These are phyloP conservation scores for Bolboschoenoplectus hybrid DNA, from an alignment of 202 grass and related monocot genomes.

Conservation along the genomic window DNA sequence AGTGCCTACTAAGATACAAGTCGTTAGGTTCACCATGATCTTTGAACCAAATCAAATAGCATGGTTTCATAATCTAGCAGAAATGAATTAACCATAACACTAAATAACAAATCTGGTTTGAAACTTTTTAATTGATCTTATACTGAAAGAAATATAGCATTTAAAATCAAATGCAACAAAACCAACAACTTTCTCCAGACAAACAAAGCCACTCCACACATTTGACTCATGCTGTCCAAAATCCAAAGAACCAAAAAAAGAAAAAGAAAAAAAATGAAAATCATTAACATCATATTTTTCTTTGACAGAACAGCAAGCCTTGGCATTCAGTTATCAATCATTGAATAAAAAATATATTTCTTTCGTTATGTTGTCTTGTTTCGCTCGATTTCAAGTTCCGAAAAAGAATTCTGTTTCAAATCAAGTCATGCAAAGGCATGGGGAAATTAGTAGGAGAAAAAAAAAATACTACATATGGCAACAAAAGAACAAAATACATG, in stretches of 20 bases:
- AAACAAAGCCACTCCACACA: not conserved
- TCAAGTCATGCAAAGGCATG: not conserved
- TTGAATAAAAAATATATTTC: slow-evolving; percentile 15
- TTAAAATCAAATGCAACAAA: not conserved
- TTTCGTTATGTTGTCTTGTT: slow-evolving; percentile 11
- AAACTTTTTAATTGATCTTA: no score
- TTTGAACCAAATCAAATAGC: not conserved
- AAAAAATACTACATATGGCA: not conserved
- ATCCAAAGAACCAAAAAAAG: not conserved
- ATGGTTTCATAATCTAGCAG: not conserved
- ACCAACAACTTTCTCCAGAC: not conserved
- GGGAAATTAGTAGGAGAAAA: not conserved
- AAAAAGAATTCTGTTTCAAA: slow-evolving; percentile 11
- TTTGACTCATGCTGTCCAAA: not conserved
- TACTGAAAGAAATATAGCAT: not conserved
- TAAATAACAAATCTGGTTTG: not conserved
- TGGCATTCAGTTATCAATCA: slow-evolving; percentile 28
- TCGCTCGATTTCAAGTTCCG: slow-evolving; percentile 25
- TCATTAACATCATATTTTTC: not conserved
- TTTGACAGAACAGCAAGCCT: not conserved
- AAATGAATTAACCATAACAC: not conserved
- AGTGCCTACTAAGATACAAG: not conserved
- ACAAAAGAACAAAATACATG: not conserved
- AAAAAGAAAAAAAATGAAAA: not conserved
- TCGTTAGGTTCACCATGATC: not conserved